phyloP scores from a whole-genome alignment of 2,329 filamentous ascomycete species.

The Apiospora aurea region DNA sequence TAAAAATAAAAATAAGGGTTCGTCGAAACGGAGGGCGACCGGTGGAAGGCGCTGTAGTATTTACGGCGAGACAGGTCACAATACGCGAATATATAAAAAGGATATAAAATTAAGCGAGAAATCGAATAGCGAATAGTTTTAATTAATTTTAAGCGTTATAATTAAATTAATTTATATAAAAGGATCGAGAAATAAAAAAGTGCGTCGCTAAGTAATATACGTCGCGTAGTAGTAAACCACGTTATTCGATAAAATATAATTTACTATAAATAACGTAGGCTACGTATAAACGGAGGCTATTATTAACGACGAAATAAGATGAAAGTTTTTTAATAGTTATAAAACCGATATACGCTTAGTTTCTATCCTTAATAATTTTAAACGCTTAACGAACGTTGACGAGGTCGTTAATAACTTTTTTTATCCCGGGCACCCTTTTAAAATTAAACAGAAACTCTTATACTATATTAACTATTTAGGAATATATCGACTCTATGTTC shows the following conservation, averaged over 20 bases:
- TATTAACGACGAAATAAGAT: neutral
- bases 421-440: neutral
- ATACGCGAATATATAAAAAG: too few species aligned
- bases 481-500: neutral
- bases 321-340: neutral
- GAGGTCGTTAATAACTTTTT: neutral
- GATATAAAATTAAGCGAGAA: too few species aligned
- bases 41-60: too few species aligned
- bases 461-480: conserved; percentile 12
- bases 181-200: neutral
- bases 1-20: too few species aligned
- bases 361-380: conserved; percentile 11
- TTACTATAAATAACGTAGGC: neutral
- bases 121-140: too few species aligned
- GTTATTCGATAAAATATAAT: neutral
- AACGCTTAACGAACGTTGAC: conserved; percentile 4
- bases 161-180: neutral
- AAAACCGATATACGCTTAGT: neutral
- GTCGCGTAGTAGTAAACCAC: neutral
- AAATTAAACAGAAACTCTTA: neutral
- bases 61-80: too few species aligned
- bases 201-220: too few species aligned
- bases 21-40: too few species aligned
- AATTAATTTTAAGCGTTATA: too few species aligned
- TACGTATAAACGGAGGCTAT: neutral